Evolutionary conservation across 768 basidiomycete genomes (phyloP), one percentile per base, ranked within the genome.

Genomic region (Cyclocybe aegerita): DNA sequence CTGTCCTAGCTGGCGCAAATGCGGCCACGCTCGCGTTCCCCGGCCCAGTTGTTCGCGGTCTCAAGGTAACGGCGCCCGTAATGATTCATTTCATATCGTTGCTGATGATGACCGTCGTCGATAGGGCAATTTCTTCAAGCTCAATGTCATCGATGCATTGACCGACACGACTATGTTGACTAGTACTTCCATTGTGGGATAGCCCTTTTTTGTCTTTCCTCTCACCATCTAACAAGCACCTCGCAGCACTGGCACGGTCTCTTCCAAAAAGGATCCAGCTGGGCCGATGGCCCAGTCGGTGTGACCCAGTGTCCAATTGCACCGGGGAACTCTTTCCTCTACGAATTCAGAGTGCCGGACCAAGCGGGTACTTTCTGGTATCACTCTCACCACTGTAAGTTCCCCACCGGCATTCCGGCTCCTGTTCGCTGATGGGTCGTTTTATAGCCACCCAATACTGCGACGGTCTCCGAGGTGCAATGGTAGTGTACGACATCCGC

Each of bases 171-270:
- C 56, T 4, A 66, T 68, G 66, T 36, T 60, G 16, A 55, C 44
- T 35, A 63, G 56, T 8, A 70, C 69, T 1, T 67, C 61, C 37
- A 69, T 71, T 32, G 70, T 69, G 32, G n/a, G 68, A 56, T 1
- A 12, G 5, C 4, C 35, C 8, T 42, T 32, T 16, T 33, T 36
- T n/a, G n/a, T 33, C 23, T 40, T 2, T 38, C 4, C 6, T 39
- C 33, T 9, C n/a, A 4, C 40, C 42, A 31, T 36, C 15, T 34
- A 43, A 16, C 16, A 35, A 38, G 15, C 41, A 11, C 17, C 14
- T 9, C 10, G 14, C 53, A 72, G 72, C 80, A 82, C 54, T 82
- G 78, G 79, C 81, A 82, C 55, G 80, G 81, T 2, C 56, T 82
- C 41, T 69, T 64, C 45, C 79, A 81, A 56, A 58, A 61, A 1